Evolutionary conservation across 2,329 filamentous ascomycete species (phyloP).

Genomic region (Polytolypa hystricis): DNA sequence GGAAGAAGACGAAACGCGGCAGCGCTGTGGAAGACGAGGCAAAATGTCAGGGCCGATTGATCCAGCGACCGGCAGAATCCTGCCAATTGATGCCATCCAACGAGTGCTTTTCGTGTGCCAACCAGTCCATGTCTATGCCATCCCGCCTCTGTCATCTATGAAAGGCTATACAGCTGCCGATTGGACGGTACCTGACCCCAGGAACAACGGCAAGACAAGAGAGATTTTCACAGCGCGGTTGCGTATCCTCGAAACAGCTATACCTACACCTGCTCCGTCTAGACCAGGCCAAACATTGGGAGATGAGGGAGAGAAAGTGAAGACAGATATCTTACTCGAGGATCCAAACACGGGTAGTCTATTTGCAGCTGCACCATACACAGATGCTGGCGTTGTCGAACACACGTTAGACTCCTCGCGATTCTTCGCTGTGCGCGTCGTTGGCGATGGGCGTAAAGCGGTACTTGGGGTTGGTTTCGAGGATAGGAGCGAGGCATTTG

Average conservation of each 20-base stretch:
- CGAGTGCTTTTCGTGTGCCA: conserved; percentile 68
- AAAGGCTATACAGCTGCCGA: conserved; percentile 66
- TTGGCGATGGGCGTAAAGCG: conserved; percentile 67
- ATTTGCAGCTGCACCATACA: conserved; percentile 77
- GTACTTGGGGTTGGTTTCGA: conserved; percentile 78
- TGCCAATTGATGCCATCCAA: conserved; percentile 69
- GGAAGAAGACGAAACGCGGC: too few relatives aligned
- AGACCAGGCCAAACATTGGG: conserved; percentile 19
- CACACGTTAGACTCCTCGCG: conserved; percentile 66
- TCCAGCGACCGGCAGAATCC: conserved; percentile 56
- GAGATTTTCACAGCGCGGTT: conserved; percentile 80
- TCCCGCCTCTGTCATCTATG: conserved; percentile 66
- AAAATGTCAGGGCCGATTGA: conserved; percentile 44
- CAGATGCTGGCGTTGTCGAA: conserved; percentile 54
- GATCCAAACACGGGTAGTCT: conserved; percentile 61
- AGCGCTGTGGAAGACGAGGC: neutral
- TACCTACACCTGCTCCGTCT: conserved; percentile 22
- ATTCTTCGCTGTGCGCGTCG: conserved; percentile 75
- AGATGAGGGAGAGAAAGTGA: conserved; percentile 43
- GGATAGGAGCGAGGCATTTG: conserved; percentile 74
- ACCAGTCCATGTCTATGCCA: conserved; percentile 74
- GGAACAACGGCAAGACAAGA: conserved; percentile 49
- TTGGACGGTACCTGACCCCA: conserved; percentile 53
- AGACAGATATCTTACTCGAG: conserved; percentile 68
- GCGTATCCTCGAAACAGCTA: conserved; percentile 65